Evolutionary conservation across 2,329 filamentous ascomycete species (phyloP).

Genomic region (Sclerotinia minor): DNA sequence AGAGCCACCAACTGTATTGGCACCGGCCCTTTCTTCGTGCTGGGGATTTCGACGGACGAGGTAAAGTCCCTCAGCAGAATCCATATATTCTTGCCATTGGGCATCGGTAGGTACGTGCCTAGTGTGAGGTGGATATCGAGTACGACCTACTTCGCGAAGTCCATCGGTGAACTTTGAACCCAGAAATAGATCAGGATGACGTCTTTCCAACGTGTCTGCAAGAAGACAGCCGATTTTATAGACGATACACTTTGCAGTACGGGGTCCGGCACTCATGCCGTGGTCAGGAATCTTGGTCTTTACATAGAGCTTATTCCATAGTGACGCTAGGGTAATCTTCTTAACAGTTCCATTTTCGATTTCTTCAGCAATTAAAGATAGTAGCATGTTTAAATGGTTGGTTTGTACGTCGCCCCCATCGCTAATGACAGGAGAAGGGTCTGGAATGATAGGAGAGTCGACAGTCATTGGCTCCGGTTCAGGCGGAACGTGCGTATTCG

Average conservation of each 20-base stretch:
- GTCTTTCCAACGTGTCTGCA: constrained; percentile 13
- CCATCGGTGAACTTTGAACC: not conserved
- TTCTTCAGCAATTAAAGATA: constrained; percentile 7
- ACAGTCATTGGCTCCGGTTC: not conserved
- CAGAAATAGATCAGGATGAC: not conserved
- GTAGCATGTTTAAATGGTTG: constrained; percentile 6
- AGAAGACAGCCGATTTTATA: constrained; percentile 5
- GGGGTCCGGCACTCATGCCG: constrained; percentile 1
- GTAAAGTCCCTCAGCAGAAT: constrained; percentile 5
- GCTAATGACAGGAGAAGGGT: not conserved
- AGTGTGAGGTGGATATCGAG: constrained; percentile 10
- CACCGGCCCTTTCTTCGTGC: not conserved
- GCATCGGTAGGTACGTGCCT: constrained; percentile 3
- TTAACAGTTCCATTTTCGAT: not conserved
- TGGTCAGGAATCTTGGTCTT: constrained; percentile 13
- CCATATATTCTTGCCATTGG: constrained; percentile 17
- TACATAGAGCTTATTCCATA: constrained; percentile 6
- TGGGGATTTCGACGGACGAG: constrained; percentile 17
- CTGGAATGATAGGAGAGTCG: constrained; percentile 1
- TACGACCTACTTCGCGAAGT: constrained; percentile 2
- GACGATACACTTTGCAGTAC: constrained; percentile 22
- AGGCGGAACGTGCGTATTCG: not conserved
- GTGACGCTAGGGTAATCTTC: not conserved
- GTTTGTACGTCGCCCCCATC: not conserved
- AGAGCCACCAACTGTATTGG: not conserved